These are phyloP conservation scores for Dothistroma septosporum DNA, from an alignment of 2,329 filamentous ascomycete genomes.

Conservation along the genomic window DNA sequence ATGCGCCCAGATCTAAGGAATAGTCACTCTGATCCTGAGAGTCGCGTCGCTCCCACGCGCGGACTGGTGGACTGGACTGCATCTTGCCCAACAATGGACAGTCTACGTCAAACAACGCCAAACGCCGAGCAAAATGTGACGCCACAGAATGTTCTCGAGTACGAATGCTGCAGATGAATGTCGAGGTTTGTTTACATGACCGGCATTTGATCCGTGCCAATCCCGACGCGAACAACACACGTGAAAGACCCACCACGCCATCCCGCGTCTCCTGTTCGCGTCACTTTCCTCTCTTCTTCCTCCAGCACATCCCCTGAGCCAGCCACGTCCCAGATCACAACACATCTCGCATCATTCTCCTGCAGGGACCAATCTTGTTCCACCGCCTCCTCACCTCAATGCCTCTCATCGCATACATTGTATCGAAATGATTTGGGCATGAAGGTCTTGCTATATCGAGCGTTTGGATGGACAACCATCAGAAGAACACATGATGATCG, in stretches of 20 bases:
- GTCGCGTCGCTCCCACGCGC: constrained; percentile 25
- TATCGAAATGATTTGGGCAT: background rate
- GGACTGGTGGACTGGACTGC: constrained; percentile 31
- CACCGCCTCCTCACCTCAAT: background rate
- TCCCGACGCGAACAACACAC: background rate
- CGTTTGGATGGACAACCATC: background rate
- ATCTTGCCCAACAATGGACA: constrained; percentile 13
- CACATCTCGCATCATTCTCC: background rate
- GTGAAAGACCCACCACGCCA: background rate
- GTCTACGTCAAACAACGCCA: background rate
- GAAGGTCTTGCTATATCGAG: background rate
- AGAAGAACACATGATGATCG: background rate
- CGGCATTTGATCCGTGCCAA: background rate
- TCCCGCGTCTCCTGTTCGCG: background rate
- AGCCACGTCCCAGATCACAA: background rate
- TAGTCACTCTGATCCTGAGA: constrained; percentile 24
- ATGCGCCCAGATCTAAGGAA: constrained; percentile 33
- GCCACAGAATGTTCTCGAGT: background rate
- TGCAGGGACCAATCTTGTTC: background rate
- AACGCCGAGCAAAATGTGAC: constrained; percentile 1
- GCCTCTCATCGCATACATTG: background rate
- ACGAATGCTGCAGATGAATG: constrained; percentile 3
- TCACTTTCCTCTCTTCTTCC: background rate
- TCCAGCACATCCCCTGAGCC: background rate
- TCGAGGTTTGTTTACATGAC: constrained; percentile 1